Evolutionary conservation across 2,329 filamentous ascomycete species (phyloP).

Genomic region (Colletotrichum kahawae): DNA sequence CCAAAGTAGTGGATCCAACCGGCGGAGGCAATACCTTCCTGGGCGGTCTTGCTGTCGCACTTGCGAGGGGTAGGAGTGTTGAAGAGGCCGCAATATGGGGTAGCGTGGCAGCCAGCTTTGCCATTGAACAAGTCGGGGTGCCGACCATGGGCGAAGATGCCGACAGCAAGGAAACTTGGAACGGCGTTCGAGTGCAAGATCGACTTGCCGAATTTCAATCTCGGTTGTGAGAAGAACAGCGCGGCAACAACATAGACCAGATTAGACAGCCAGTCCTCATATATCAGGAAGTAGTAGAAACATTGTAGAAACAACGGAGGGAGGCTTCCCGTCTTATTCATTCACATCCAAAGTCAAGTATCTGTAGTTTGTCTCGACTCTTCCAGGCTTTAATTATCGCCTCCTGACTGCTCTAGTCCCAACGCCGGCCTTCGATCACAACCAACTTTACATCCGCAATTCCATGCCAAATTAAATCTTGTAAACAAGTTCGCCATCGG

Average conservation of each 20-base stretch:
- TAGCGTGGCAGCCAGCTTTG: conserved; percentile 85
- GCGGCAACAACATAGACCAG: not conserved
- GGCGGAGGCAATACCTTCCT: conserved; percentile 94
- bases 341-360: not conserved
- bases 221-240: conserved; percentile 30
- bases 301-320: not conserved
- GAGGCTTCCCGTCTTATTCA: not conserved
- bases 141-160: conserved; percentile 59
- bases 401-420: not conserved
- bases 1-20: conserved; percentile 84
- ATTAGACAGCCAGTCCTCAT: not conserved
- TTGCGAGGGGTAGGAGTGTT: conserved; percentile 63
- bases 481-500: conserved; percentile 70
- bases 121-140: conserved; percentile 92
- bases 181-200: conserved; percentile 57
- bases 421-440: not conserved
- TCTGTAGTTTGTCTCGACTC: not conserved
- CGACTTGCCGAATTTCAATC: conserved; percentile 57
- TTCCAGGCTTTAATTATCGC: not conserved
- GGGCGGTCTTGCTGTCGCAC: conserved; percentile 60
- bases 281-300: not conserved
- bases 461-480: conserved; percentile 57
- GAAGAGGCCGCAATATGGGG: conserved; percentile 80
- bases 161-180: conserved; percentile 63
- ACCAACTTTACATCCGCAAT: not conserved